Conservation (phyloP, 352 stramenopile genomes). For the Pythium monospermum region DNA sequence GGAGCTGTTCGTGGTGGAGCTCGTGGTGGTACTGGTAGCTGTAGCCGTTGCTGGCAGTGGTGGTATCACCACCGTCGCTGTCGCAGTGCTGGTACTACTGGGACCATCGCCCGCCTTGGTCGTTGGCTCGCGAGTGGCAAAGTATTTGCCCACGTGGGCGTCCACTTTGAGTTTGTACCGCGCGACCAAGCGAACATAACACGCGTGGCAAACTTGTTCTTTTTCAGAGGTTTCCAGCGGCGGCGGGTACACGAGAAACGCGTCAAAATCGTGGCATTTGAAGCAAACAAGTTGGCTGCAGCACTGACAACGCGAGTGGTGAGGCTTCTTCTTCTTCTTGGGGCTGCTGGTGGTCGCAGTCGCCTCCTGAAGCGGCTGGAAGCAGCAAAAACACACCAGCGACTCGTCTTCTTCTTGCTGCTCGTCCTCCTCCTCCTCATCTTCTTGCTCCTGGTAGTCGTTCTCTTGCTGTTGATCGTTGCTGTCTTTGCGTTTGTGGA, state of each 20-base stretch:
- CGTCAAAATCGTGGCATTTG: slow-evolving; percentile 47
- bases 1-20: background rate
- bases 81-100: background rate
- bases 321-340: background rate
- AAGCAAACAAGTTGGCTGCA: slow-evolving; percentile 64
- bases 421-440: background rate
- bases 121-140: too few species aligned
- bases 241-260: slow-evolving; percentile 71
- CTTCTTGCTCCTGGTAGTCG: slow-evolving; percentile 28
- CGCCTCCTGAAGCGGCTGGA: slow-evolving; percentile 36
- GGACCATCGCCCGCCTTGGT: slow-evolving; percentile 22
- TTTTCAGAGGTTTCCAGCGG: slow-evolving; percentile 57
- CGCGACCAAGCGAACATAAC: slow-evolving; percentile 52
- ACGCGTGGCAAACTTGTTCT: slow-evolving; percentile 57
- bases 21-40: background rate
- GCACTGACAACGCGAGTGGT: slow-evolving; percentile 28
- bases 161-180: slow-evolving; percentile 68
- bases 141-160: slow-evolving; percentile 66
- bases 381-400: slow-evolving; percentile 59
- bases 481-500: too few species aligned
- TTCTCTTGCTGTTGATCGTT: slow-evolving; percentile 25
- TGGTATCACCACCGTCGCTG: background rate
- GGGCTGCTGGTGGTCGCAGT: too few species aligned
- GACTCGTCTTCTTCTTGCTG: too few species aligned
- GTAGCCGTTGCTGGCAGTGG: too few species aligned